A percentile compares a stretch with the other conserved stretches of the same genome.
These are phyloP conservation scores for Rhizopogon rudus DNA, from an alignment of 768 basidiomycete species.

Conservation along the genomic window DNA sequence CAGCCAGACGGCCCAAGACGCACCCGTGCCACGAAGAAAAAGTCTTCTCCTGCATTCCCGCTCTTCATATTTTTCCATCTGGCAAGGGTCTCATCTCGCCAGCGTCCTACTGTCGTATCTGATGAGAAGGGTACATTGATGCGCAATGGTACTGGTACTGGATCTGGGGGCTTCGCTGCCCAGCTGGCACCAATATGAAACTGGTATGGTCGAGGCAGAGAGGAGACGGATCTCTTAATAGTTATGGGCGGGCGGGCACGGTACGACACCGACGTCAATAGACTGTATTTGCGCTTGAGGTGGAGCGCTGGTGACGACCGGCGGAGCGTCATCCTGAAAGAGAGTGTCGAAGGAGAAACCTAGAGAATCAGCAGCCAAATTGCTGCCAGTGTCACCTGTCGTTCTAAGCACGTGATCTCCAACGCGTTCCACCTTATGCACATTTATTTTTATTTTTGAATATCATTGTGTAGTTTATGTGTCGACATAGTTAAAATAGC, in stretches of 20 bases:
- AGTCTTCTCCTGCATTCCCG: conserved; percentile 51
- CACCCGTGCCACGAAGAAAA: conserved; percentile 68
- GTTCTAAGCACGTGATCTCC: conserved; percentile 6
- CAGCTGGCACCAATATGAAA: conserved; percentile 79
- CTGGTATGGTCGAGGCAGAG: conserved; percentile 46
- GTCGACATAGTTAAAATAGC: neutral
- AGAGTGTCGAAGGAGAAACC: neutral
- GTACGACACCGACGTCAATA: neutral
- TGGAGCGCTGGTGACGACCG: conserved; percentile 10
- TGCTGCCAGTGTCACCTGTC: neutral
- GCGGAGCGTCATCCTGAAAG: neutral
- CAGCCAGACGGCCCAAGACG: conserved; percentile 17
- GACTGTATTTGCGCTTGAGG: conserved; percentile 1
- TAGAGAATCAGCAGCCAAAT: neutral
- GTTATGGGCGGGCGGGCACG: neutral
- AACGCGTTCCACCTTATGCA: too few species aligned
- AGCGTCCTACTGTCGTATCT: conserved; percentile 55
- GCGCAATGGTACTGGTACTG: conserved; percentile 29
- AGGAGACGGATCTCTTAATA: conserved; percentile 15
- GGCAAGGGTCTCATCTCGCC: conserved; percentile 63
- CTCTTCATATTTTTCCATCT: conserved; percentile 35
- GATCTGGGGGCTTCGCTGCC: conserved; percentile 62
- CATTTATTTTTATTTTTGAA: too few species aligned
- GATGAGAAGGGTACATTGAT: conserved; percentile 47
- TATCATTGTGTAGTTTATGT: too few species aligned